phyloP scores from a whole-genome alignment of 164 flowering plant genomes.

The Macadamia tetraphylla region DNA sequence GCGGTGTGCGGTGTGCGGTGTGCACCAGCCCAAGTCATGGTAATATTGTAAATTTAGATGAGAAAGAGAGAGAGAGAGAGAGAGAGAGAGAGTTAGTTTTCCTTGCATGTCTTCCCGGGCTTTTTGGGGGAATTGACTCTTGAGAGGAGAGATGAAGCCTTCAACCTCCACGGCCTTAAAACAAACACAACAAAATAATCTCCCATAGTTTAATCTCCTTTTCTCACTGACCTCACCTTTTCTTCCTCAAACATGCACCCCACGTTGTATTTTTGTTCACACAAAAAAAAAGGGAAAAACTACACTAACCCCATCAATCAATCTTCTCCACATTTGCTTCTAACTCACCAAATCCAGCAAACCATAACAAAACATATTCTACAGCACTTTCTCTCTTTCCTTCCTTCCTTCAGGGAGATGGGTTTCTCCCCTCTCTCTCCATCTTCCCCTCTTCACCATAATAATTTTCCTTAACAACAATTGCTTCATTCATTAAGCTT shows the following conservation, averaged over 20 bases:
- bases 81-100: conserved; percentile 8
- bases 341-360: background rate
- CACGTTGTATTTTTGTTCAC: conserved; percentile 23
- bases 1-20: too few species aligned
- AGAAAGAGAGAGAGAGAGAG: background rate
- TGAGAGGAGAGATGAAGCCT: conserved; percentile 13
- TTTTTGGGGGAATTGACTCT: conserved; percentile 25
- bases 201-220: conserved; percentile 4
- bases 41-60: too few species aligned
- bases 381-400: background rate
- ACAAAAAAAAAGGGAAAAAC: background rate
- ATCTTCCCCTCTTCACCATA: background rate
- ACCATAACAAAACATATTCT: too few species aligned
- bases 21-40: background rate
- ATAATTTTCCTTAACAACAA: background rate
- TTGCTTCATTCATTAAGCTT: too few species aligned
- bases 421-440: conserved; percentile 7
- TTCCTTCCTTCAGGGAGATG: conserved; percentile 3
- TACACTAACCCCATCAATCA: background rate
- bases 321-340: background rate
- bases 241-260: conserved; percentile 34
- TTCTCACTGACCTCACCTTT: conserved; percentile 6
- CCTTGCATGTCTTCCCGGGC: conserved; percentile 23
- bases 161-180: conserved; percentile 15
- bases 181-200: conserved; percentile 11